Evolutionary conservation across 1,139 yeast genomes (phyloP), one percentile per base, ranked within the genome.

Genomic region (Pichia sp.): DNA sequence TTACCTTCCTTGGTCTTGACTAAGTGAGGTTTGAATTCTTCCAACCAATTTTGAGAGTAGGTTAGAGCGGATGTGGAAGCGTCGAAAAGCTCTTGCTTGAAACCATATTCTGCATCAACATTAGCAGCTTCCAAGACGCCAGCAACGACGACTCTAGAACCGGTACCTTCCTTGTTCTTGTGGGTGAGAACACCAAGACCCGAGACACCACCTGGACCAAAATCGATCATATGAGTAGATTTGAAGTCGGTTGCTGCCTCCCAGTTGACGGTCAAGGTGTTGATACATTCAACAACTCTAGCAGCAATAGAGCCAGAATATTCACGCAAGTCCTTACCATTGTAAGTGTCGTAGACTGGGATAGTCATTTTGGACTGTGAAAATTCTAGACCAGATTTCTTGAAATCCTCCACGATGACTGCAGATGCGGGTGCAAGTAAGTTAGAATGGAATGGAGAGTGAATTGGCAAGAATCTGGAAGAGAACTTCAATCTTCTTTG

Each of bases 151-250:
- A 91, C 69, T 64, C 99, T 82, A 34, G 86, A 82, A 63, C 99
- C 99, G 38, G 97, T 86, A 64, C 99, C 99, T 56, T 91, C 98
- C 66, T 88, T 91, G 68, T 88, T 91, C 65, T 95, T 82, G 65
- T 87, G 96, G 41, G 98, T 91, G 53, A 91, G 74, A 46, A 84
- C 82, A 64, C 98, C 98, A 51, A 91, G 72, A 50, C 99, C 99
- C 33, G 97, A 85, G 35, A 85, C 79, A 51, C 97, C 98, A 63
- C 99, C 98, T 44, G 98, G 99, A 57, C 99, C 99, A 55, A 91
- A 91, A 63, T 91, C 99, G 49, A 91, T 64, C 51, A 91, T 74
- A 60, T 93, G 98, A 36, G 96, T 83, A 21, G 93, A 74, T 38
- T 72, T 57, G 59, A 85, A 85, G 47, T 74, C 62, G 35, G 96